Evolutionary conservation across 2,329 filamentous ascomycete genomes (phyloP), one percentile per base, ranked within the genome.

Genomic region (Colletotrichum sidae): DNA sequence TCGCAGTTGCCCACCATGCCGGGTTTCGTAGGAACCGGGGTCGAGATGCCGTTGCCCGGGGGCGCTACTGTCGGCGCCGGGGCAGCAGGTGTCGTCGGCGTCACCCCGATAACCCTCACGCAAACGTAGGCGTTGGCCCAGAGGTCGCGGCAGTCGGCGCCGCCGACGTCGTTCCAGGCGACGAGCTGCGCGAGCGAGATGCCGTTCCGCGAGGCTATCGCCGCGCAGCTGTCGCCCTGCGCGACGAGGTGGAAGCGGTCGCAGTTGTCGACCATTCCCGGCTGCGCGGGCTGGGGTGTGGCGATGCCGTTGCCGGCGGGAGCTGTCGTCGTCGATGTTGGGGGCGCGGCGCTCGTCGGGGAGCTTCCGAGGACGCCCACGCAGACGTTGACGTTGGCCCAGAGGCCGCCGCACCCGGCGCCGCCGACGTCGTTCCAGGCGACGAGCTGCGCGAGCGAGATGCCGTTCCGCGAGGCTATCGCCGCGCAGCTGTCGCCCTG

Each of bases 1-100:
- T 74, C 69, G 34, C 75, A 77, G 60, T 73, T 74, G 8, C 60
- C 52, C 11, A 70, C 65, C 68, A 77, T 75, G 41, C 70, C 70
- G 1, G 69, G 53, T 52, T 76, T 73, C 7, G 61, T 72, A 4
- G 75, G 73, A 12, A 68, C 67, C 0, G 75, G 75, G 3, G 73
- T 75, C 1, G 68, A 46, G 51, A 75, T 70, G 6, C 70, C 72
- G 55, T 70, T 71, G 10, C 25, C 37, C 7, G 46, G 37, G n/a
- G 10, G 25, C 8, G 35, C 51, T 6, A 34, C 54, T 13, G 59
- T 67, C 2, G 57, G 17, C 25, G 49, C 46, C 2, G 54, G 35
- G 5, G 41, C 9, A 35, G 41, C 9, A 41, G 34, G 9, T n/a
- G 51, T 55, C 12, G 53, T 44, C 35, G 38, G 54, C 2, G 37